Evolutionary conservation across 2,329 filamentous ascomycete genomes (phyloP), one percentile per base, ranked within the genome.

Genomic region (Aspergillus ochraceus): DNA sequence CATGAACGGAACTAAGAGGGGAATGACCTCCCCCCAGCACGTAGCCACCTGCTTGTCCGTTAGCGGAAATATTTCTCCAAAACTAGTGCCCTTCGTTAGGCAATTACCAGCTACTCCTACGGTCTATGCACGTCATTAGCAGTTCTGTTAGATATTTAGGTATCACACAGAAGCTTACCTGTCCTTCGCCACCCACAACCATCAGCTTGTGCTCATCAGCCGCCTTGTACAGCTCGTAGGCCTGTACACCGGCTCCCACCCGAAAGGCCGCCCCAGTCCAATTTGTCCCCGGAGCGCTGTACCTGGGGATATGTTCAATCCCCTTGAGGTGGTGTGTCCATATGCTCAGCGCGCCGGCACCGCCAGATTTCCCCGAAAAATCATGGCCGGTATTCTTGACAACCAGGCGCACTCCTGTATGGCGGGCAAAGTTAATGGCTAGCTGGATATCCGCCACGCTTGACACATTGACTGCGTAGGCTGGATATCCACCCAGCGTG

Each of bases 21-120:
- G 80, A 81, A 67, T 87, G 84, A 0, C 87, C 86, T 14, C 85
- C 86, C 5, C 85, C 86, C 64, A 86, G 84, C 3, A 80, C 80
- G 64, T 83, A 89, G 0, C 86, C 86, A 30, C 86, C 86, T 42
- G 36, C 36, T 17, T n/a, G 14, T 9, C 17, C 36, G 36, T 42
- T 42, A 42, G 36, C 36, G 8, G 32, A 29, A 29, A 29, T 9
- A 1, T 14, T 36, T 12, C 14, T 17, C 32, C 10, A 2, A 42
- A n/a, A 42, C 14, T 6, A 42, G 17, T 8, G 17, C 1, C 6
- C 4, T 3, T n/a, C n/a, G n/a, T n/a, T 3, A 6, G 6, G 12
- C 6, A 42, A 42, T 42, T 42, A 42, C 36, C 36, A 0, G 83
- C 81, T 11, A 86, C 67, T 9, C 85, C 85, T 6, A 88, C 85